These are phyloP conservation scores for Trichoderma asperellum DNA, from an alignment of 2,329 filamentous ascomycete species.

Conservation along the genomic window DNA sequence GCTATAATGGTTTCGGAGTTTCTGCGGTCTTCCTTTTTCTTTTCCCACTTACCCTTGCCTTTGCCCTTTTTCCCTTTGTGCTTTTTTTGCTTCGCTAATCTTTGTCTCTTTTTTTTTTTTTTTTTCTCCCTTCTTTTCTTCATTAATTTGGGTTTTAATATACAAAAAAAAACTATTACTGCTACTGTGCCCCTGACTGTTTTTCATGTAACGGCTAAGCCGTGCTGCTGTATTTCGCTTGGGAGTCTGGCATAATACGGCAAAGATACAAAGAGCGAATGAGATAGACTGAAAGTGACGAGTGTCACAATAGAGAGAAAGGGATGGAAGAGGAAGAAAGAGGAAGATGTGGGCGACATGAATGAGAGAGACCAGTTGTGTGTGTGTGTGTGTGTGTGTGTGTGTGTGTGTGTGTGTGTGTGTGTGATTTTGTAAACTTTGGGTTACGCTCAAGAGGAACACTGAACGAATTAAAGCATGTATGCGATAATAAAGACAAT, in stretches of 20 bases:
- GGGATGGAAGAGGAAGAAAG: background rate
- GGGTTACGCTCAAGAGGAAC: background rate
- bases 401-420: too few relatives aligned
- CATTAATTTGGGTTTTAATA: slow-evolving; percentile 51
- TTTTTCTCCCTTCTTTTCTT: slow-evolving; percentile 35
- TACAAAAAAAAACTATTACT: slow-evolving; percentile 39
- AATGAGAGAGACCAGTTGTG: background rate
- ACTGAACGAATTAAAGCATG: background rate
- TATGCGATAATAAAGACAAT: background rate
- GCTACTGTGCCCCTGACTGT: slow-evolving; percentile 31
- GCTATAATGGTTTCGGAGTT: slow-evolving; percentile 53
- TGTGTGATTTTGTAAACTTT: background rate
- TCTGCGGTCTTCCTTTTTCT: slow-evolving; percentile 41
- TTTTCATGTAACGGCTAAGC: slow-evolving; percentile 18
- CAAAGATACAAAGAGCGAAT: slow-evolving; percentile 16
- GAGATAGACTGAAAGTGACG: background rate
- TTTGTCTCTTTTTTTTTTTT: background rate
- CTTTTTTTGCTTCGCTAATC: slow-evolving; percentile 45
- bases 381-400: too few relatives aligned
- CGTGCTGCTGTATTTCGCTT: slow-evolving; percentile 5
- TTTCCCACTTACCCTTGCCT: background rate
- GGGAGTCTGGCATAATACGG: slow-evolving; percentile 18
- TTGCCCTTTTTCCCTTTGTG: slow-evolving; percentile 37
- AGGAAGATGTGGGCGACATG: background rate
- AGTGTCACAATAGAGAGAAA: slow-evolving; percentile 19